Evolutionary conservation across 2,329 filamentous ascomycete genomes (phyloP).

Genomic region (Talaromyces verruculosus): DNA sequence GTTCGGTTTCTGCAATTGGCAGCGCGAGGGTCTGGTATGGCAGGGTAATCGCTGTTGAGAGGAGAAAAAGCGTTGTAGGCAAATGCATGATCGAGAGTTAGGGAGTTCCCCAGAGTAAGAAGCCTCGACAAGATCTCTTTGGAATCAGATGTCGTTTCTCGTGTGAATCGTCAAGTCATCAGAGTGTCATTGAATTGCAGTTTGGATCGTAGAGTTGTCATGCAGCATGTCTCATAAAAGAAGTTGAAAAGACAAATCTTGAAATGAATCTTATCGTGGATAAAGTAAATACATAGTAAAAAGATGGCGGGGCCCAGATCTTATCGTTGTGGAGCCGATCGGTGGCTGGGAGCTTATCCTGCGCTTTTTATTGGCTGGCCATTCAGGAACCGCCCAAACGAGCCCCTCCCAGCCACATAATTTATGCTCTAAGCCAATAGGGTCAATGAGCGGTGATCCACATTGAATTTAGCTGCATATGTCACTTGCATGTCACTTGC

Average conservation of each 20-base stretch:
- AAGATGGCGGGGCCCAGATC: conserved; percentile 17
- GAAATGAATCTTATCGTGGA: background rate
- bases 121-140: background rate
- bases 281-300: background rate
- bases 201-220: too few species aligned
- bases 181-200: too few species aligned
- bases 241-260: background rate
- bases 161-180: background rate
- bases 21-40: conserved; percentile 3
- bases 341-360: conserved; percentile 7
- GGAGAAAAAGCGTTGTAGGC: background rate
- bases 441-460: background rate
- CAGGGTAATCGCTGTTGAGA: conserved; percentile 4
- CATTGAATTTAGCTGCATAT: conserved; percentile 2
- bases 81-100: background rate
- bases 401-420: conserved; percentile 12
- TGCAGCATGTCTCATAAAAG: background rate
- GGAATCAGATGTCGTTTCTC: background rate
- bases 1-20: conserved; percentile 13
- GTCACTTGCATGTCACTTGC: background rate
- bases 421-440: background rate
- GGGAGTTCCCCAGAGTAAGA: too few species aligned
- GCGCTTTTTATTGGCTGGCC: background rate
- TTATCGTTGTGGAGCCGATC: background rate
- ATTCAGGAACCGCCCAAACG: background rate